Percentiles rank a stretch among this genome's conserved stretches.
phyloP scores from a whole-genome alignment of 2,329 filamentous ascomycete species.

The Penicillium carneum region DNA sequence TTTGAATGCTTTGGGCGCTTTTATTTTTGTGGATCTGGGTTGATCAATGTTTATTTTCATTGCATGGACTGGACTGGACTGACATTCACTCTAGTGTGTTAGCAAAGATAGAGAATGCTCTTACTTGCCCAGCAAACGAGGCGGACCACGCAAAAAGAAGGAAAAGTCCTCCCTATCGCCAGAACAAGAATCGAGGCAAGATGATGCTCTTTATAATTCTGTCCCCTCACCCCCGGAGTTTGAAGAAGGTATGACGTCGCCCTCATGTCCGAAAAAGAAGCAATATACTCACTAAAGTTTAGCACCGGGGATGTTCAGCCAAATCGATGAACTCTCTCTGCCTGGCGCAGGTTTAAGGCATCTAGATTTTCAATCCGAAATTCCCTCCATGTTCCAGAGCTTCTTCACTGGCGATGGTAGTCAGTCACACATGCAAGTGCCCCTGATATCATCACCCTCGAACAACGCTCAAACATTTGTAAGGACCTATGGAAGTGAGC shows the following conservation, averaged over 20 bases:
- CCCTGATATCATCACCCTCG: slow-evolving; percentile 39
- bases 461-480: slow-evolving; percentile 42
- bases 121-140: slow-evolving; percentile 54
- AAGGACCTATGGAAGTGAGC: slow-evolving; percentile 51
- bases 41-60: slow-evolving; percentile 9
- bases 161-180: slow-evolving; percentile 35
- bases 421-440: slow-evolving; percentile 39
- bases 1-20: background rate
- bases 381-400: slow-evolving; percentile 50
- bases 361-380: slow-evolving; percentile 49
- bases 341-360: slow-evolving; percentile 52
- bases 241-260: slow-evolving; percentile 43
- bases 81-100: slow-evolving; percentile 44
- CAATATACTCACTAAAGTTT: slow-evolving; percentile 32
- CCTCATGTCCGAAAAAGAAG: background rate
- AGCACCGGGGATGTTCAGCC: slow-evolving; percentile 49
- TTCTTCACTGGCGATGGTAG: slow-evolving; percentile 41
- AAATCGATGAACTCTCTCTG: slow-evolving; percentile 51
- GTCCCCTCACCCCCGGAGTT: slow-evolving; percentile 38
- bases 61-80: slow-evolving; percentile 1
- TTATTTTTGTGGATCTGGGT: background rate
- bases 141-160: slow-evolving; percentile 55
- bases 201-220: slow-evolving; percentile 33
- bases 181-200: slow-evolving; percentile 31
- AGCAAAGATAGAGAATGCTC: slow-evolving; percentile 52